A percentile compares a stretch with the other conserved stretches of the same genome.
These are phyloP conservation scores for Rhipidocladum racemiflorum DNA, from an alignment of 176 grass and related monocot genomes.

Conservation along the genomic window DNA sequence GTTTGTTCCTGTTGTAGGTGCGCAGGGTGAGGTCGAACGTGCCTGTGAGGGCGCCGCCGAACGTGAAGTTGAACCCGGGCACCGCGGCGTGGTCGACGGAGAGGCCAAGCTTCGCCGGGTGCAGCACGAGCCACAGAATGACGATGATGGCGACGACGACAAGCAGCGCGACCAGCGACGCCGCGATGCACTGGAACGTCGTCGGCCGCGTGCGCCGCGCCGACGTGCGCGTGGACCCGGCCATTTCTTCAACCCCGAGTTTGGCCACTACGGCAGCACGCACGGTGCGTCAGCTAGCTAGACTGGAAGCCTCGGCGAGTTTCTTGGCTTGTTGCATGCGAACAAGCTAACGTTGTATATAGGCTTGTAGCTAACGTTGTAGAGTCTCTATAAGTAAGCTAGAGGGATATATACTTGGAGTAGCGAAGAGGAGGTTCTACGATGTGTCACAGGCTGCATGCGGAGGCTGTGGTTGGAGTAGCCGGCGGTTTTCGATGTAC, in stretches of 20 bases:
- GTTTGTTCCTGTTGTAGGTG: slow-evolving; percentile 55
- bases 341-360: not conserved
- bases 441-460: slow-evolving; percentile 40
- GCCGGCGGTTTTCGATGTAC: slow-evolving; percentile 1
- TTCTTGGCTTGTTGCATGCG: not conserved
- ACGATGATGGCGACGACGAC: slow-evolving; percentile 42
- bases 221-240: not conserved
- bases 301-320: not conserved
- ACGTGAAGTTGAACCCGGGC: slow-evolving; percentile 62
- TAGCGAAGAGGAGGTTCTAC: slow-evolving; percentile 26
- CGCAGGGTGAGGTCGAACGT: slow-evolving; percentile 70
- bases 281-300: not conserved
- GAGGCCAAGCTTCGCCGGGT: slow-evolving; percentile 28
- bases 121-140: slow-evolving; percentile 56
- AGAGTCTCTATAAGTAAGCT: slow-evolving; percentile 32
- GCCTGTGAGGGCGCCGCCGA: slow-evolving; percentile 36
- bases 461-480: slow-evolving; percentile 11
- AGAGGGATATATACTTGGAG: slow-evolving; percentile 61
- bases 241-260: slow-evolving; percentile 26
- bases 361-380: not conserved
- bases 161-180: slow-evolving; percentile 26
- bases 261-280: not conserved
- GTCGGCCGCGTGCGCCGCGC: slow-evolving; percentile 23
- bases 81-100: slow-evolving; percentile 51
- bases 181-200: slow-evolving; percentile 36